Base-by-base conservation (phyloP, 2,329 filamentous ascomycete genomes). In the Hirsutella thompsonii region DNA sequence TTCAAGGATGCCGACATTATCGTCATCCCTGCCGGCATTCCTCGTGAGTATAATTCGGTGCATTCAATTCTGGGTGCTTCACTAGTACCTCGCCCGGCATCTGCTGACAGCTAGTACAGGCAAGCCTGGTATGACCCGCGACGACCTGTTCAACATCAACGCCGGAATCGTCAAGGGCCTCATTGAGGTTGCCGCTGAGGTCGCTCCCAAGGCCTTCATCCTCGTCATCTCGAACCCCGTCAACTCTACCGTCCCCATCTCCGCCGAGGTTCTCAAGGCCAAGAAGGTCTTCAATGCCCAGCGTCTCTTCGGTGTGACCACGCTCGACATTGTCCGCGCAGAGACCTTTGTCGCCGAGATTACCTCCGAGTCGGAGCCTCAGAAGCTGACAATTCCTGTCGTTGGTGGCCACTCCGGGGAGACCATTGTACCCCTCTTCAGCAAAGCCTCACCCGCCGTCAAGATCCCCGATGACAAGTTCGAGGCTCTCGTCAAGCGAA, bases 111-210 rank as follows among this genome's bases (percentile, higher is more conserved):
- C 8, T 4, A 26, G 32, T 14, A 20, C 39, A 95, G 90, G 90
- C 69, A 96, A 96, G 77, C 92, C 92, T 55, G 92, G 92, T 58
- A 98, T 98, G 92, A 95, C 85, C 66, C 88, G 92, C 70, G 92
- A 98, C 58, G 92, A 96, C 62, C 85, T 98, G 45, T 98, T 98
- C 83, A 95, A 95, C 72, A 94, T 95, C 75, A 98, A 98, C 65
- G 92, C 92, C 46, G 86, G 89, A 56, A 98, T 98, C 59, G 92
- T 98, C 60, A 87, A 92, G 69, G 88, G 86, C 54, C 76, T 98
- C 52, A 82, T 93, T 55, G 83, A 94, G 72, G 81, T 84, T 40
- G 79, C 87, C 55, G 88, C 90, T 54, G 81, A 95, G 61, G 79
- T 83, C 58, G 81, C 81, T 61, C 92, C 92, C 61, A 93, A 95